Evolutionary conservation across 1,139 yeast species (phyloP).

Genomic region (Candida sojae): DNA sequence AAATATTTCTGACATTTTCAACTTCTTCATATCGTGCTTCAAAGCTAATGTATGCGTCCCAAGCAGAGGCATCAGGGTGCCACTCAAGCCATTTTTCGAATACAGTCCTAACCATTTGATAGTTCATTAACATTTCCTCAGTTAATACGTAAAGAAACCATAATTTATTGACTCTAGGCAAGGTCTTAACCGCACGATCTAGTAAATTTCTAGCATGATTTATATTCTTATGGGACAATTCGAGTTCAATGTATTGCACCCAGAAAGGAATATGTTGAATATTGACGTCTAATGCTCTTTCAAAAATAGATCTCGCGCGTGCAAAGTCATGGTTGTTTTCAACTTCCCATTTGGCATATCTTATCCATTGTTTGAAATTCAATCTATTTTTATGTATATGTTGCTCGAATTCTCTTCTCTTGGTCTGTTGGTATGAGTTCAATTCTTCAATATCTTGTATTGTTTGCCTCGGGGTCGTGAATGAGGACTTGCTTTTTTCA

Average conservation of each 20-base stretch:
- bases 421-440: conserved; percentile 70
- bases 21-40: conserved; percentile 68
- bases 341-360: conserved; percentile 88
- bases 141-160: conserved; percentile 85
- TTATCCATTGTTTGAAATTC: conserved; percentile 85
- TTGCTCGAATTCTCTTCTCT: conserved; percentile 80
- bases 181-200: conserved; percentile 70
- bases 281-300: conserved; percentile 81
- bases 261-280: conserved; percentile 77
- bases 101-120: conserved; percentile 60
- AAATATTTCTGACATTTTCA: conserved; percentile 59
- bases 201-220: conserved; percentile 88
- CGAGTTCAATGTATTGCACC: conserved; percentile 81
- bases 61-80: conserved; percentile 65
- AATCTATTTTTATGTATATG: conserved; percentile 80
- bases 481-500: conserved; percentile 24
- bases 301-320: conserved; percentile 82
- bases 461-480: conserved; percentile 43
- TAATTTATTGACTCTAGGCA: conserved; percentile 81
- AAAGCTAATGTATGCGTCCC: conserved; percentile 75
- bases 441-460: conserved; percentile 82
- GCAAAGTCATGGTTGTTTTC: conserved; percentile 71
- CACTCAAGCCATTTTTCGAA: conserved; percentile 83
- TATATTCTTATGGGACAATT: conserved; percentile 67
- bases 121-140: conserved; percentile 76